Evolutionary conservation across 2,329 filamentous ascomycete species (phyloP).

Genomic region (Alternaria consortialis): DNA sequence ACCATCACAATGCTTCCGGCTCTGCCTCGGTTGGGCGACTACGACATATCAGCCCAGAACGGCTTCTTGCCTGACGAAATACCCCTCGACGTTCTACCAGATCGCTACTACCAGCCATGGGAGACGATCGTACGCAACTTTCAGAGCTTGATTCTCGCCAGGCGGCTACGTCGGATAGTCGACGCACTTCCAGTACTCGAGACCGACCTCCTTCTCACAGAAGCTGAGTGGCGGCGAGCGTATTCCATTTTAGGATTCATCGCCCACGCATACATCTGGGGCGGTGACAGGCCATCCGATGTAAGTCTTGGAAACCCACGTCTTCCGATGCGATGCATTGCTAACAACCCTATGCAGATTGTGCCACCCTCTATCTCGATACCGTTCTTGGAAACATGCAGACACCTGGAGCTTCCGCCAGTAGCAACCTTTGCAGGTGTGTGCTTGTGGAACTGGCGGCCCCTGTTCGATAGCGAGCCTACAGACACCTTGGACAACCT

Average conservation of each 20-base stretch:
- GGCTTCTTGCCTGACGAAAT: conserved; percentile 88
- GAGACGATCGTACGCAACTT: conserved; percentile 86
- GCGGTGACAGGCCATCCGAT: conserved; percentile 76
- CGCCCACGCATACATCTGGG: conserved; percentile 90
- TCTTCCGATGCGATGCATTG: conserved; percentile 9
- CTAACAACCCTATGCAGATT: conserved; percentile 52
- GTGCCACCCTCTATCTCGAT: conserved; percentile 84
- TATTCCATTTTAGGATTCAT: conserved; percentile 82
- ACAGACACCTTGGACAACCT: conserved; percentile 88
- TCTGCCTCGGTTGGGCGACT: conserved; percentile 70
- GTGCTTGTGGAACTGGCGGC: conserved; percentile 96
- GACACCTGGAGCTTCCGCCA: conserved; percentile 82
- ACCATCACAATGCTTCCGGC: conserved; percentile 51
- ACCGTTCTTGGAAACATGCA: conserved; percentile 80
- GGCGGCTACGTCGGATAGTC: conserved; percentile 80
- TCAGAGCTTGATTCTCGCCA: conserved; percentile 85
- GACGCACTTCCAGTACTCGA: conserved; percentile 84
- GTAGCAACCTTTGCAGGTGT: conserved; percentile 94
- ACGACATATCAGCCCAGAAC: conserved; percentile 78
- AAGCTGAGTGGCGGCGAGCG: conserved; percentile 89
- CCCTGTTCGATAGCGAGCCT: conserved; percentile 82
- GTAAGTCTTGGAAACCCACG: conserved; percentile 55
- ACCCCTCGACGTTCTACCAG: conserved; percentile 81
- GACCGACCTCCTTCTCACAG: conserved; percentile 80
- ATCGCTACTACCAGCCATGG: conserved; percentile 95